Evolutionary conservation across 2,329 filamentous ascomycete genomes (phyloP).

Genomic region (Colletotrichum tropicicola): DNA sequence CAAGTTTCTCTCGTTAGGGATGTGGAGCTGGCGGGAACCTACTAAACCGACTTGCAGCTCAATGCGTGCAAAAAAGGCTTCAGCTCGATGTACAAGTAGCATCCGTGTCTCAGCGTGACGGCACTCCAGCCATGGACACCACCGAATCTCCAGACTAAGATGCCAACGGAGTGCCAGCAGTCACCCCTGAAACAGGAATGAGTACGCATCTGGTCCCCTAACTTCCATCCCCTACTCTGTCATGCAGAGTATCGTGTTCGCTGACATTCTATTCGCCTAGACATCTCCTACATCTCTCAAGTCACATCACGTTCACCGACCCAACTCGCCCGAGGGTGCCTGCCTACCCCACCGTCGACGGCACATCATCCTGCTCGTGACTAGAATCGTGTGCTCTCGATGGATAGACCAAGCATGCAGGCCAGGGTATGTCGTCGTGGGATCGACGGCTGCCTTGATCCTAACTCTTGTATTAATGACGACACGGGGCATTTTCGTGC

Average conservation of each 20-base stretch:
- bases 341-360: not conserved
- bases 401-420: conserved; percentile 14
- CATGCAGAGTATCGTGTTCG: not conserved
- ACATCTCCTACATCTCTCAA: not conserved
- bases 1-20: too few species aligned
- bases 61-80: too few species aligned
- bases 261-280: not conserved
- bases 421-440: conserved; percentile 21
- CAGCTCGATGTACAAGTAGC: not conserved
- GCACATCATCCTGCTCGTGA: not conserved
- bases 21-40: too few species aligned
- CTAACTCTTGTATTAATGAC: conserved; percentile 39
- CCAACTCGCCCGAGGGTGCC: conserved; percentile 31
- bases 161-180: not conserved
- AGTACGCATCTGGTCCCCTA: not conserved
- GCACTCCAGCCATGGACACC: not conserved
- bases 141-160: not conserved
- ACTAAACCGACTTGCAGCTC: too few species aligned
- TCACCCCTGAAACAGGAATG: not conserved
- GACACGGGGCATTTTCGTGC: conserved; percentile 40
- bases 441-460: conserved; percentile 24
- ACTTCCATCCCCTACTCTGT: not conserved
- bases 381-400: conserved; percentile 36
- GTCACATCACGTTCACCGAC: conserved; percentile 33
- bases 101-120: conserved; percentile 4